phyloP scores from a whole-genome alignment of 169 alveolate genomes.

The Cryptosporidium felis region DNA sequence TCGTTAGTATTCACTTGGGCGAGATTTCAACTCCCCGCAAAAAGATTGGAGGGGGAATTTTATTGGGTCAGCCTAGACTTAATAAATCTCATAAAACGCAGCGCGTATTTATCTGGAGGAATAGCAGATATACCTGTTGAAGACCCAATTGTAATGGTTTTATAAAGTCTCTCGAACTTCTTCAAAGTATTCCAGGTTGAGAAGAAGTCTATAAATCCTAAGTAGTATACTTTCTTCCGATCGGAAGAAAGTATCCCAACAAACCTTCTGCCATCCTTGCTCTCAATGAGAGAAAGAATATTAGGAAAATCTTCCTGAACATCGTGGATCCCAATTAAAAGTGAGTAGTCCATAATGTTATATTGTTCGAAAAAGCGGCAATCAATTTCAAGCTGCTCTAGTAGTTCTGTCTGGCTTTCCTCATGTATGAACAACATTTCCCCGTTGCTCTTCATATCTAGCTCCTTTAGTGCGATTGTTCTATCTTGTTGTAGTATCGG shows the following conservation, averaged over 20 bases:
- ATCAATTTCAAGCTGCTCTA: constrained; percentile 82
- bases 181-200: constrained; percentile 75
- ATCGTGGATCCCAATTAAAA: constrained; percentile 89
- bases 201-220: constrained; percentile 84
- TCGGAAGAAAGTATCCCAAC: constrained; percentile 75
- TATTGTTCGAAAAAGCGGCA: constrained; percentile 82
- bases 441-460: constrained; percentile 81
- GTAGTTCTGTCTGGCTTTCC: constrained; percentile 76
- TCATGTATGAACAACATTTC: constrained; percentile 81
- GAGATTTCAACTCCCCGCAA: too few species aligned
- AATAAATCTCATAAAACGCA: constrained; percentile 50
- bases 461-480: constrained; percentile 89
- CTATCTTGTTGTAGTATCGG: constrained; percentile 81
- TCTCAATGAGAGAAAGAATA: constrained; percentile 18
- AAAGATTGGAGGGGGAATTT: too few species aligned
- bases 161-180: constrained; percentile 42
- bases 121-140: constrained; percentile 61
- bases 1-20: too few species aligned
- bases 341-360: constrained; percentile 89
- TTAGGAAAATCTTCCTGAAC: constrained; percentile 26
- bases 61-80: constrained; percentile 15
- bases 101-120: constrained; percentile 36
- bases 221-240: constrained; percentile 76
- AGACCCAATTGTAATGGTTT: constrained; percentile 26
- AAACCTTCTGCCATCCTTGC: constrained; percentile 12